These are phyloP conservation scores for Candida krabiensis DNA, from an alignment of 805 yeast species.

Conservation along the genomic window DNA sequence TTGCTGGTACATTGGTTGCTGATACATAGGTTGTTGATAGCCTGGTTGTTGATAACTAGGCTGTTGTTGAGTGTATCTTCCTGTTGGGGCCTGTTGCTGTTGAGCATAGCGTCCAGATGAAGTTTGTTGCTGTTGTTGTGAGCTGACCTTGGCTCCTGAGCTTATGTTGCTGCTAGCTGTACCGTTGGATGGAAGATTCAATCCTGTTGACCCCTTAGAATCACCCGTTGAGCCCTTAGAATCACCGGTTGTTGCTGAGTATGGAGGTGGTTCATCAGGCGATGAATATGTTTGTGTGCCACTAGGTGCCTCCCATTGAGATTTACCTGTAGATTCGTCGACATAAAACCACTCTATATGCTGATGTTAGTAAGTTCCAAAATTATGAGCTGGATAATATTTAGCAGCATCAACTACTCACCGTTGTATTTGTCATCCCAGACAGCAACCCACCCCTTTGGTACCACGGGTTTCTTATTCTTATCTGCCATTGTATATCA, in stretches of 20 bases:
- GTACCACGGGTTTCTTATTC: conserved; percentile 27
- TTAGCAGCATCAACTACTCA: conserved; percentile 14
- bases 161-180: conserved; percentile 7
- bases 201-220: conserved; percentile 5
- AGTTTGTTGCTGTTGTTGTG: conserved; percentile 17
- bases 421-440: conserved; percentile 62
- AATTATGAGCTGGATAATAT: too few relatives aligned
- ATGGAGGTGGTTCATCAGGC: conserved; percentile 41
- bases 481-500: conserved; percentile 24
- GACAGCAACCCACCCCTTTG: conserved; percentile 65
- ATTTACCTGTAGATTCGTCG: conserved; percentile 63
- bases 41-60: conserved; percentile 7
- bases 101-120: too few relatives aligned
- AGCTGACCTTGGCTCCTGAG: conserved; percentile 14
- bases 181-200: conserved; percentile 12
- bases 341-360: conserved; percentile 68
- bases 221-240: too few relatives aligned
- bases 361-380: conserved; percentile 6
- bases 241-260: conserved; percentile 10
- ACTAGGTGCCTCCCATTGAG: conserved; percentile 89
- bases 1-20: conserved; percentile 18
- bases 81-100: conserved; percentile 15
- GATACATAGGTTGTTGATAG: conserved; percentile 18
- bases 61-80: conserved; percentile 10
- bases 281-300: conserved; percentile 47